A percentile compares a stretch with the other conserved stretches of the same genome.
phyloP scores from a whole-genome alignment of 352 stramenopile genomes.

The Phytophthora hibernalis region DNA sequence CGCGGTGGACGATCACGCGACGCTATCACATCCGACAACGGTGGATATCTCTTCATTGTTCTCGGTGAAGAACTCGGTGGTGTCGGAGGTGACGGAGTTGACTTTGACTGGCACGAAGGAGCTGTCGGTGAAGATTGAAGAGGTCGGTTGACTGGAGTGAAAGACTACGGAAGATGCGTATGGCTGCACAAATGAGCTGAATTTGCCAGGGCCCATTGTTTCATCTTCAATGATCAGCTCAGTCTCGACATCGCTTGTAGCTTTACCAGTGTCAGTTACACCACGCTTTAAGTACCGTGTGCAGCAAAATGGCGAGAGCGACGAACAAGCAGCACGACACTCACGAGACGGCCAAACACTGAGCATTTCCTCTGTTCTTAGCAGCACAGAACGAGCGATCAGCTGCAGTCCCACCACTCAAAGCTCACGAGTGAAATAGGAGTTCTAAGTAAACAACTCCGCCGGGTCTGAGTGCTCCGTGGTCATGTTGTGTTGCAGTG shows the following conservation, averaged over 20 bases:
- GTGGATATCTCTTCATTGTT: too few species aligned
- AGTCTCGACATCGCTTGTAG: conserved; percentile 99
- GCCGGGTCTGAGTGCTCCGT: conserved; percentile 79
- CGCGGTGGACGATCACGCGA: too few species aligned
- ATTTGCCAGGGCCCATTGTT: conserved; percentile 90
- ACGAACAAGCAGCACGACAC: conserved; percentile 96
- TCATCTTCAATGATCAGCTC: conserved; percentile 96
- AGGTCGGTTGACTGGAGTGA: too few species aligned
- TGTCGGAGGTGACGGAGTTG: too few species aligned
- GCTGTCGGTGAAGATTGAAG: too few species aligned
- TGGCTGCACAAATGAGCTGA: conserved; percentile 98
- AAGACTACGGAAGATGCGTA: too few species aligned
- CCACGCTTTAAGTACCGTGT: conserved; percentile 98
- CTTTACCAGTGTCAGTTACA: conserved; percentile 97
- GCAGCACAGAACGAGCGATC: conserved; percentile 92
- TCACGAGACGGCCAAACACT: conserved; percentile 95
- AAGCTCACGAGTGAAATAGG: conserved; percentile 96
- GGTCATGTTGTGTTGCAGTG: conserved; percentile 98
- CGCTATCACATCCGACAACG: too few species aligned
- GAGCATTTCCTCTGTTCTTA: conserved; percentile 97
- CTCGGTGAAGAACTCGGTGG: too few species aligned
- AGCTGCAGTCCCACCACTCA: conserved; percentile 85
- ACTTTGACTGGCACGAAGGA: too few species aligned
- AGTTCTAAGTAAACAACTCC: conserved; percentile 98
- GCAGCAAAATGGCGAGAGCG: conserved; percentile 98